Base-by-base conservation (phyloP, 2,329 filamentous ascomycete genomes). In the Gaeumannomyces sp. region DNA sequence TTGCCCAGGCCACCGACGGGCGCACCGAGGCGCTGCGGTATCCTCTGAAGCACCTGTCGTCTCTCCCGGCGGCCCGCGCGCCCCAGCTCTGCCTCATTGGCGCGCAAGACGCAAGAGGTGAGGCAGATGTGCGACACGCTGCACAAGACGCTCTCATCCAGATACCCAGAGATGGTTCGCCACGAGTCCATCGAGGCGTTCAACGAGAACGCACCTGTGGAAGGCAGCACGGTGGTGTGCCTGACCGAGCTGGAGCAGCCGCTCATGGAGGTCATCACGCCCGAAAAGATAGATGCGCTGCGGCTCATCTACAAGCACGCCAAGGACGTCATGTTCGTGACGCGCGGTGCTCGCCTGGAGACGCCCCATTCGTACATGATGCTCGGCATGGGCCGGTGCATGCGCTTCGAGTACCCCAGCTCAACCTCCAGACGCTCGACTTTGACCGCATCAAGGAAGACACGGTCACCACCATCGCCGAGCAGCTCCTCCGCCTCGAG, bases 301-400 rank as follows among this genome's bases (percentile, higher is more conserved):
- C 53, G 67, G 1, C 64, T 63, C 28, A 62, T 74, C 16, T 61
- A 38, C 59, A 29, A 60, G 27, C 59, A 38, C 5, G 33, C 59
- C 16, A 73, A 72, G 69, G 65, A 66, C 1, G 67, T 76, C 1
- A 68, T 76, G 3, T 76, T 74, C 74, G 69, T 74, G 8, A 76
- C 74, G 0, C 60, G 63, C 25, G 68, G 70, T 14, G 70, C 73
- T 0, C 67, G 68, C 3, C 38, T 45, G 10, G 11, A 60, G 11
- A 70, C 71, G 25, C 70, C 73, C 0, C 69, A 73, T 60, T 53
- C 65, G 45, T 69, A 67, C 65, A 69, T 69, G 64, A 66, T 64
- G n/a, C 57, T 72, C 10, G 72, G 70, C 10, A 63, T 72, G 19
- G 64, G 65, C 4, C 69, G 72, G 5, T 63, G 63, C 35, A 38